Evolutionary conservation across 495 filamentous ascomycete genomes (phyloP).

Genomic region (Chaetomium fimeti): DNA sequence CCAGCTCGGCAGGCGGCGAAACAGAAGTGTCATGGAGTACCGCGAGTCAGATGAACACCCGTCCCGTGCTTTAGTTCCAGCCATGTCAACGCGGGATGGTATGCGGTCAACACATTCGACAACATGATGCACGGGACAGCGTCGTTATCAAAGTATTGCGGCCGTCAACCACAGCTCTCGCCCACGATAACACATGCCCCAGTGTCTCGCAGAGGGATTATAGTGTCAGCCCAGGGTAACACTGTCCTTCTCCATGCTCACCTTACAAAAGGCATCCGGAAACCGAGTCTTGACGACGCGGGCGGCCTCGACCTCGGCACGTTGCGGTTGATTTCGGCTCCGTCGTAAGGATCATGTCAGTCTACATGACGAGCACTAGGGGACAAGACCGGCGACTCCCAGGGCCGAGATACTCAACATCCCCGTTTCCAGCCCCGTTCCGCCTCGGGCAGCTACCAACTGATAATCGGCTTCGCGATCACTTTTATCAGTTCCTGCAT

Average conservation of each 20-base stretch:
- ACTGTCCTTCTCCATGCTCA: not conserved
- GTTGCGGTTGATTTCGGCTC: not conserved
- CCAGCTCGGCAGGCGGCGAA: no score
- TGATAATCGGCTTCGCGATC: not conserved
- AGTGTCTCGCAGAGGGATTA: not conserved
- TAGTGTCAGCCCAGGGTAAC: not conserved
- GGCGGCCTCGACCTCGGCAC: not conserved
- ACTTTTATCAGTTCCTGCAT: not conserved
- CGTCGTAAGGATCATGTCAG: not conserved
- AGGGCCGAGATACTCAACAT: not conserved
- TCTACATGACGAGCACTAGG: no score
- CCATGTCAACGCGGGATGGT: not conserved
- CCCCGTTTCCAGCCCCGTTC: not conserved
- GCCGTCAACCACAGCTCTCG: not conserved
- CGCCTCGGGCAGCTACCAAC: not conserved
- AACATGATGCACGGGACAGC: not conserved
- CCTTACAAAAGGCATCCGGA: not conserved
- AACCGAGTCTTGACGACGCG: not conserved
- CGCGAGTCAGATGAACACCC: not conserved
- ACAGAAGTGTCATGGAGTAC: not conserved
- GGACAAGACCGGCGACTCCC: not conserved
- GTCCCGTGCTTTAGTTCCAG: not conserved
- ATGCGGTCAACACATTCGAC: not conserved
- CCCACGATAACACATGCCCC: no score
- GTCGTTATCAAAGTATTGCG: not conserved